phyloP scores from a whole-genome alignment of 164 flowering plant species.

The Santalum album region DNA sequence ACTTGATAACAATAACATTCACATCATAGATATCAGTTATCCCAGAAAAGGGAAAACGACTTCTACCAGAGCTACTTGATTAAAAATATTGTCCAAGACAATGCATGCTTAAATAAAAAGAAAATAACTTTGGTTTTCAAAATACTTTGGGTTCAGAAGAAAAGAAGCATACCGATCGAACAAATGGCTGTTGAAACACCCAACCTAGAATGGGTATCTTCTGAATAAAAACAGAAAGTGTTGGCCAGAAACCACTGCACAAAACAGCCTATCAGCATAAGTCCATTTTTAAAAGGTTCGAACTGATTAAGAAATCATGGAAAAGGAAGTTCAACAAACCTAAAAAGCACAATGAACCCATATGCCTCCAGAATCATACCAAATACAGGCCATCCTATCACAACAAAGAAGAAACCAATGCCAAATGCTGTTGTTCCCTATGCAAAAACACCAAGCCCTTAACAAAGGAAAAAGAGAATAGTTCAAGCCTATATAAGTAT shows the following conservation, averaged over 20 bases:
- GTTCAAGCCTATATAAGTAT: slow-evolving; percentile 1
- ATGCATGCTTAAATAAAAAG: too few relatives aligned
- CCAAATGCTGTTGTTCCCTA: slow-evolving; percentile 94
- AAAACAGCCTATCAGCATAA: slow-evolving; percentile 9
- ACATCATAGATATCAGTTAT: too few relatives aligned
- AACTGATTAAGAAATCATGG: neutral
- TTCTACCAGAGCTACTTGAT: too few relatives aligned
- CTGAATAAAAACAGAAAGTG: slow-evolving; percentile 81
- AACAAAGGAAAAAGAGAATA: neutral
- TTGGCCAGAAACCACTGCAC: slow-evolving; percentile 97
- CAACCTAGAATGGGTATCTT: slow-evolving; percentile 91
- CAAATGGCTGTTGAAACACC: slow-evolving; percentile 87
- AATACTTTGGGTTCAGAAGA: too few relatives aligned
- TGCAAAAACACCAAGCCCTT: neutral
- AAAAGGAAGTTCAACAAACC: slow-evolving; percentile 28
- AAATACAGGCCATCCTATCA: slow-evolving; percentile 87
- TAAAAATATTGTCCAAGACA: too few relatives aligned
- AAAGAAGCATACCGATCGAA: slow-evolving; percentile 63
- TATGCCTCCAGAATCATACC: slow-evolving; percentile 95
- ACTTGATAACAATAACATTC: too few relatives aligned
- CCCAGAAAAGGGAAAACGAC: too few relatives aligned
- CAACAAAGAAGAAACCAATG: slow-evolving; percentile 74
- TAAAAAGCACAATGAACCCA: slow-evolving; percentile 88
- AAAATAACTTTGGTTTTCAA: too few relatives aligned
- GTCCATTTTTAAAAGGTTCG: neutral